Evolutionary conservation across 2,329 filamentous ascomycete genomes (phyloP), one percentile per base, ranked within the genome.

Genomic region (Arthrinium phaeospermum): DNA sequence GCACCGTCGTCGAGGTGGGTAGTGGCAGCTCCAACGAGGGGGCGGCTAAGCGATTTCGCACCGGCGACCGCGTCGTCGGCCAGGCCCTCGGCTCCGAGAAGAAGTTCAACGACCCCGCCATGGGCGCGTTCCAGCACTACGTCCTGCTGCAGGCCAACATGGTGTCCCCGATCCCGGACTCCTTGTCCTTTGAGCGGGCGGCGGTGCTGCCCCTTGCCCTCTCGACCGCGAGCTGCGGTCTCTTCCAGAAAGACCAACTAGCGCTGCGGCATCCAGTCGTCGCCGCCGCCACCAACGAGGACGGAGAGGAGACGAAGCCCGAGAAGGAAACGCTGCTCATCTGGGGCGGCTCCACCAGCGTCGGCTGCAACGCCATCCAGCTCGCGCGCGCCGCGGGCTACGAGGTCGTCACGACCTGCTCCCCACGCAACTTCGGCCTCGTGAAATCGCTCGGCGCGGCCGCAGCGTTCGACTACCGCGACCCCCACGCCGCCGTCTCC

Each of bases 301-400:
- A 73, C 12, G 61, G 8, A 22, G 34, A 24, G 16, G 10, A 74
- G 34, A 74, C 80, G 67, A 51, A 86, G 22, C 4, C 44, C 22
- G 37, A 24, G 19, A 34, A 19, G 27, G 67, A 68, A 30, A 37
- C 22, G 6, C 75, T 89, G 6, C 77, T 89, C 8, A 24, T 89
- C 83, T 72, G 76, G 82, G 86, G 86, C 27, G 88, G 87, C 6
- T 83, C 86, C 0, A 83, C 83, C 3, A 81, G 79, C 61, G 85
- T 87, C 1, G 86, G 86, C 3, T 81, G 80, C 74, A 84, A 82
- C 70, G 84, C 83, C 3, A 83, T 87, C 44, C 86, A 88, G 73
- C 81, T 87, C 0, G 82, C 83, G 19, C 77, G 78, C 1, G 82
- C 82, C 1, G 80, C 83, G 7, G 86, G 86, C 4, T 86, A 85